Conservation (phyloP, 2,329 filamentous ascomycete species). For the Laburnicola sp. region DNA sequence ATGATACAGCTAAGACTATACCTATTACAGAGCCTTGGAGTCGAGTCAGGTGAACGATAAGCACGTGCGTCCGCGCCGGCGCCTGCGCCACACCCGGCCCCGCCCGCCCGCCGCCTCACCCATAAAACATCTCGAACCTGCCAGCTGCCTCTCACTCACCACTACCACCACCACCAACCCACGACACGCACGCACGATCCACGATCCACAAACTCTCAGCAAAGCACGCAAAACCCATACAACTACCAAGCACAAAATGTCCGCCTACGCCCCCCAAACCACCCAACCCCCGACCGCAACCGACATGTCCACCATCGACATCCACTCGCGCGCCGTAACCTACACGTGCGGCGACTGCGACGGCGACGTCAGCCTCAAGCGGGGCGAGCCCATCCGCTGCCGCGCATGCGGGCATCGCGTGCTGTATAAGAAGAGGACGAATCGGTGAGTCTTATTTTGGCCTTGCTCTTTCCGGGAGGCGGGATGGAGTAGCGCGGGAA, state of each 20-base stretch:
- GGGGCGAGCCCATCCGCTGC: conserved; percentile 81
- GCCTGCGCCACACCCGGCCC: too few species aligned
- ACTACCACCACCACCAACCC: too few species aligned
- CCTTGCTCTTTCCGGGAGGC: background rate
- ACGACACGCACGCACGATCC: background rate
- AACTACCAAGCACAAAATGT: background rate
- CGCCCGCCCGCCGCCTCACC: background rate
- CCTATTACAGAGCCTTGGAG: too few species aligned
- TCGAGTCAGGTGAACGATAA: too few species aligned
- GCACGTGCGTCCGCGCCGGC: too few species aligned
- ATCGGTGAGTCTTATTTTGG: conserved; percentile 72
- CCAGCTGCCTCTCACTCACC: too few species aligned
- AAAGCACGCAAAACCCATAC: too few species aligned
- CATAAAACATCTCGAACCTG: background rate
- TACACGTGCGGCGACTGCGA: conserved; percentile 81
- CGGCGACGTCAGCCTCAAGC: conserved; percentile 72
- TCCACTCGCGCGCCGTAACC: conserved; percentile 50
- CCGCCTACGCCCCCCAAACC: background rate
- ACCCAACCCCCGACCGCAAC: conserved; percentile 43
- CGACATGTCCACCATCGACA: conserved; percentile 59
- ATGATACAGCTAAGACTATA: too few species aligned
- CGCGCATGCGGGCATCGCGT: conserved; percentile 94
- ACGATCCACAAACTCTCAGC: background rate
- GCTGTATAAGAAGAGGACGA: conserved; percentile 96
- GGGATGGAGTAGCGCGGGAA: background rate